Base-by-base conservation (phyloP, 1,284 basidiomycete genomes). In the Exobasidium cylindrosporum region DNA sequence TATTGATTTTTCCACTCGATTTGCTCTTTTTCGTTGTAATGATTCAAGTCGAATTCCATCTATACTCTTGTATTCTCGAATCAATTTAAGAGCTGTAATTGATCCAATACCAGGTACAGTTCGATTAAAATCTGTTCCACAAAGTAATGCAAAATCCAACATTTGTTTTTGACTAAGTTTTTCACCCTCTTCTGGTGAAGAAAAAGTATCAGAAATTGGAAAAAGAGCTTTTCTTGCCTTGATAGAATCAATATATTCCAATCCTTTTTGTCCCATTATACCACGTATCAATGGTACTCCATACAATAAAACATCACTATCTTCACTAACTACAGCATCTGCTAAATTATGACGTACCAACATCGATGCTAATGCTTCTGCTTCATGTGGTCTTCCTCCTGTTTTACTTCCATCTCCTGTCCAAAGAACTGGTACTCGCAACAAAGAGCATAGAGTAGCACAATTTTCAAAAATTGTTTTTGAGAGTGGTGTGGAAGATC, bases 261-360 rank as follows among this genome's bases (percentile, higher is more conserved):
- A 57, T 23, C 64, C 65, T 30, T 65, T 69, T 1, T 63, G 63
- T 2, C 74, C 73, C 46, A 73, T 63, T 0, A 80, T 62, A 4
- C 71, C 72, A 5, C 79, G 68, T 29, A 80, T 54, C 26, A 81
- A 66, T 5, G 76, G 70, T 28, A 77, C 72, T 30, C 77, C 72
- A 61, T 77, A 80, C 11, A 76, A 65, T 7, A 81, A 64, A 29
- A 78, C 76, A 54, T 81, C 80, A 50, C 74, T 77, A 57, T 81
- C 80, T 63, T 80, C 79, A 56, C 74, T 76, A 2, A 75, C 74
- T 6, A 81, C 80, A 10, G 73, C 61, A 47, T 81, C 78, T 0
- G 78, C 80, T 30, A 61, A 71, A 1, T 72, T 72, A 0, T 70
- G 54, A 11, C 56, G 60, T 2, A 80, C 79, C 4, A 81, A 68